Evolutionary conservation across 495 filamentous ascomycete genomes (phyloP), one percentile per base, ranked within the genome.

Genomic region (Chlorociboria aeruginascens): DNA sequence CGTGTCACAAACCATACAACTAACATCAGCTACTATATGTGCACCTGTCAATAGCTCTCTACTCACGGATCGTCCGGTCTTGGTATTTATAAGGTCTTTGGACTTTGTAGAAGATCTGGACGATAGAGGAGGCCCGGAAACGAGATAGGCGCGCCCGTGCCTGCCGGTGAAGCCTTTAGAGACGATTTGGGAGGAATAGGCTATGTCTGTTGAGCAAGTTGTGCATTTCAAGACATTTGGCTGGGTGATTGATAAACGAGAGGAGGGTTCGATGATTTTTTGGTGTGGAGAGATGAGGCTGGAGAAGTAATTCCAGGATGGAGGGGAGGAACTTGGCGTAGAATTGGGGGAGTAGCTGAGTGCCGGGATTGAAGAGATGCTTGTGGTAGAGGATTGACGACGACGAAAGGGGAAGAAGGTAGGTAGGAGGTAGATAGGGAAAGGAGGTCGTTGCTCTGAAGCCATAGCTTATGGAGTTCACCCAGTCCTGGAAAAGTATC

Each of bases 131-230:
- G 78, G 68, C 20, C 20, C 20, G 1, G 85, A 72, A 30, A 95
- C 83, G 43, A 96, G 81, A 66, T 89, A 95, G 46, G 90, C 89
- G 40, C 89, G 83, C 2, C 93, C 89, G 65, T 96, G 81, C n/a
- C 89, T 85, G 43, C 89, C 89, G 16, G 81, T 90, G 68, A 97
- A 97, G 40, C 87, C 86, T 69, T 90, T 94, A 67, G 77, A 83
- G 57, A 95, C 79, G 46, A 95, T 88, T 58, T 92, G 86, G 25
- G 74, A 76, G 29, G 74, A 76, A 54, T 82, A 76, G 52, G 83
- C 86, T 17, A 95, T 69, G 60, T 94, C 83, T 40, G 79, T 66
- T 36, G 80, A 69, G 64, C 89, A 96, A 41, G 67, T 73, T 38
- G 73, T 66, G 65, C 89, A 96, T 50, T 80, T 79, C 43, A 96